Base-by-base conservation (phyloP, 2,329 filamentous ascomycete species). In the Diaporthe sp. region DNA sequence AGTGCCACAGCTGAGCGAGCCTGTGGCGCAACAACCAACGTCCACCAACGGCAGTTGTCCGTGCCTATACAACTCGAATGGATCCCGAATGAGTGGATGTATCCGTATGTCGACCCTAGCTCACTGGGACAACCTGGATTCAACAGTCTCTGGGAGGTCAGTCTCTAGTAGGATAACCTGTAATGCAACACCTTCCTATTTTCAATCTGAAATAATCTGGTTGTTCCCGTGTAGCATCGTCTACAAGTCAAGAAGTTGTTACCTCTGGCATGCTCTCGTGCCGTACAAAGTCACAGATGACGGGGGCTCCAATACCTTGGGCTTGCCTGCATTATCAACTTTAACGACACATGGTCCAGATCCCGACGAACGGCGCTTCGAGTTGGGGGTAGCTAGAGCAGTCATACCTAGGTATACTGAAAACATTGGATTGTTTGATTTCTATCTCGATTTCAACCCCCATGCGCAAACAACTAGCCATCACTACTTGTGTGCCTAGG, bases 1-100 rank as follows among this genome's bases (percentile, higher is more conserved):
- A 39, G 62, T 68, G 65, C 65, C 65, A 68, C n/a, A 46, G 65
- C 65, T 51, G 62, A 51, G 62, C 44, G 15, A 28, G 5, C 4
- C 25, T 8, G 25, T 31, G 25, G 61, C 39, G 37, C 39, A 22
- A 58, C 34, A n/a, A 2, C 28, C 13, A 12, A 19, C 34, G 8
- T 25, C n/a, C n/a, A 61, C 37, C 58, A 61, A 42, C 61, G 5
- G 25, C 61, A 22, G 9, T n/a, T 34, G 46, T 15, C 39, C 9
- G 37, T 28, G 12, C 19, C 37, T 25, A 2, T 2, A 19, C 42
- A 44, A 19, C 42, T 44, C 42, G 42, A 5, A 44, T 17, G 42
- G 42, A 44, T 44, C 42, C 42, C 42, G 17, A 44, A 15, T 25
- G n/a, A 53, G 19, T 22, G 46, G 8, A 19, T 49, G 12, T 53